Conservation (phyloP, 148 eudicot species). For the Drosera capensis region DNA sequence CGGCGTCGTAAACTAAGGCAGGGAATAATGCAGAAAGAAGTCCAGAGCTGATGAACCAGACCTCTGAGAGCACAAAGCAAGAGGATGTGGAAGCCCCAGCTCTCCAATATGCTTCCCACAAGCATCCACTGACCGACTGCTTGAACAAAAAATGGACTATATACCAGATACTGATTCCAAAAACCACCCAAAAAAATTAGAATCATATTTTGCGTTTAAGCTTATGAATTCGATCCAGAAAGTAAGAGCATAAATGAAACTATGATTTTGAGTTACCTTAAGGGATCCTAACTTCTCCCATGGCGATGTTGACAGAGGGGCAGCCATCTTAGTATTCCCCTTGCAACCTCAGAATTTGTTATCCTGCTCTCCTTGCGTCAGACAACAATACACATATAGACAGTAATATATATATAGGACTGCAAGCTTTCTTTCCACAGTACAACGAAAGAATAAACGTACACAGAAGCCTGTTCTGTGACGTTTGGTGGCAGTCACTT, state of each 20-base stretch:
- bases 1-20: constrained; percentile 44
- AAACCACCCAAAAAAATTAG: background rate
- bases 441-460: too few species aligned
- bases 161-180: constrained; percentile 38
- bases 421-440: too few species aligned
- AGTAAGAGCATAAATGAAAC: background rate
- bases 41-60: constrained; percentile 35
- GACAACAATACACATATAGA: too few species aligned
- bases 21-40: constrained; percentile 41
- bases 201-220: background rate
- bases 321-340: constrained; percentile 48
- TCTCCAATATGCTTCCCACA: constrained; percentile 18
- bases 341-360: too few species aligned
- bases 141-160: constrained; percentile 53
- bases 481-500: too few species aligned
- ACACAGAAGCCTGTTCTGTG: too few species aligned
- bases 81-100: constrained; percentile 54
- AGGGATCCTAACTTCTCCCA: constrained; percentile 60
- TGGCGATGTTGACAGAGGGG: constrained; percentile 55
- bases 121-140: constrained; percentile 30
- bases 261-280: constrained; percentile 35
- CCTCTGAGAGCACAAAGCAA: constrained; percentile 33
- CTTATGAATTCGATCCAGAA: background rate
- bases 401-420: too few species aligned
- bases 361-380: too few species aligned